These are phyloP conservation scores for Trypanosoma avium DNA, from an alignment of 208 protist species.

Conservation along the genomic window DNA sequence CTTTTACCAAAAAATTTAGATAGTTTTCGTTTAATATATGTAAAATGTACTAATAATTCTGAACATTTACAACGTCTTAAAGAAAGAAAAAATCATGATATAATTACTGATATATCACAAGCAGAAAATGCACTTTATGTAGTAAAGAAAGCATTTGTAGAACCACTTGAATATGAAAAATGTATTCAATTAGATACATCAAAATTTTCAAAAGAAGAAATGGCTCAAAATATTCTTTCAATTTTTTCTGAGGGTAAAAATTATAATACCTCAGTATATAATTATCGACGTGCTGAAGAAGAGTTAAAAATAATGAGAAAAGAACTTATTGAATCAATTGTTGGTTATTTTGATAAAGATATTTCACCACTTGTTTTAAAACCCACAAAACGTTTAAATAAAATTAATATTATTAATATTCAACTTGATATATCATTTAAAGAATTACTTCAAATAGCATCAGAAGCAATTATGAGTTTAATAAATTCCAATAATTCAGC, in stretches of 20 bases:
- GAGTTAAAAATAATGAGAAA: background rate
- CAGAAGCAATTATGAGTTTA: slow-evolving; percentile 9
- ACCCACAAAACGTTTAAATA: background rate
- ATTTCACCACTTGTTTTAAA: background rate
- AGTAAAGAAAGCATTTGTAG: slow-evolving; percentile 53
- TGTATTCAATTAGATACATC: slow-evolving; percentile 29
- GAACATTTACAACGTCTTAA: slow-evolving; percentile 37
- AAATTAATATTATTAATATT: background rate
- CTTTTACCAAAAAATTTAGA: slow-evolving; percentile 13
- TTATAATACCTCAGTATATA: slow-evolving; percentile 3
- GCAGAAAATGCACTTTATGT: slow-evolving; percentile 70
- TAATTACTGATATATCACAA: slow-evolving; percentile 40
- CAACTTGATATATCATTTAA: slow-evolving; percentile 12
- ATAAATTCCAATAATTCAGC: background rate
- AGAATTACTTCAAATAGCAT: slow-evolving; percentile 9
- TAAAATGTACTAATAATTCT: slow-evolving; percentile 46
- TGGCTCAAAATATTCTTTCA: slow-evolving; percentile 13
- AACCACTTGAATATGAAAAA: slow-evolving; percentile 38
- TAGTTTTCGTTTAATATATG: slow-evolving; percentile 42
- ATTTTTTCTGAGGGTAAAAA: background rate
- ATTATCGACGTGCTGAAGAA: slow-evolving; percentile 5
- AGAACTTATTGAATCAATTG: slow-evolving; percentile 14
- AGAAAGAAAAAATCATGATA: slow-evolving; percentile 38
- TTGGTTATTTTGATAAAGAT: slow-evolving; percentile 14
- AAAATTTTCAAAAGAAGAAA: slow-evolving; percentile 12